Percentiles rank a stretch among this genome's conserved stretches.
These are phyloP conservation scores for Dorcoceras hygrometricum DNA, from an alignment of 257 asterid genomes.

Conservation along the genomic window DNA sequence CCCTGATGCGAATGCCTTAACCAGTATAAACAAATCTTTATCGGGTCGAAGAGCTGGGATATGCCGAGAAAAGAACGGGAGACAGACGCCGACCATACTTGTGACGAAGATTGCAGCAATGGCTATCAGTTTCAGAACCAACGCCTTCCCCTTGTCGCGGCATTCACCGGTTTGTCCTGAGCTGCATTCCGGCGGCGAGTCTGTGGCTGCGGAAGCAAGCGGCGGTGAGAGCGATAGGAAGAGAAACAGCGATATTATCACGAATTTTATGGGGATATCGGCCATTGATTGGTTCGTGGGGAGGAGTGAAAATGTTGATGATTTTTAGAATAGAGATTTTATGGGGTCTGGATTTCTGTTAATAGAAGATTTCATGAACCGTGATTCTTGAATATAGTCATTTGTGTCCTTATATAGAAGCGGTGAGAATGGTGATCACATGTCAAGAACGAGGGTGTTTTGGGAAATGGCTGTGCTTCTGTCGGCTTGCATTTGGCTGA, in stretches of 20 bases:
- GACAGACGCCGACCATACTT: conserved; percentile 38
- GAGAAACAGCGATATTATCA: background rate
- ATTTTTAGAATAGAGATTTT: background rate
- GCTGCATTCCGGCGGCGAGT: conserved; percentile 9
- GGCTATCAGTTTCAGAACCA: conserved; percentile 36
- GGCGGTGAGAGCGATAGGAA: background rate
- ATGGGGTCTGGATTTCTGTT: background rate
- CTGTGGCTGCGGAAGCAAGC: background rate
- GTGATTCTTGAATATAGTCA: background rate
- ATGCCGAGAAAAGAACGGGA: conserved; percentile 26
- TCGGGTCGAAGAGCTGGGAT: conserved; percentile 22
- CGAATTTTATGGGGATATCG: background rate
- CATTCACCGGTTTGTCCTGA: conserved; percentile 12
- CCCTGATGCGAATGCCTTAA: conserved; percentile 44
- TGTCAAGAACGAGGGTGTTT: background rate
- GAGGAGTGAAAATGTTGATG: background rate
- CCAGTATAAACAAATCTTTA: conserved; percentile 27
- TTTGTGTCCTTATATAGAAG: background rate
- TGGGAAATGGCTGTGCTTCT: background rate
- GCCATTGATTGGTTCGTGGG: background rate
- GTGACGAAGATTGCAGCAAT: conserved; percentile 31
- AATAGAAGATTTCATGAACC: background rate
- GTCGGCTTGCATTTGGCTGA: conserved; percentile 15
- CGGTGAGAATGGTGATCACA: background rate
- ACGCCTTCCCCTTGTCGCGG: conserved; percentile 19